phyloP scores from a whole-genome alignment of 495 filamentous ascomycete species.

The Bathelium albidoporum region DNA sequence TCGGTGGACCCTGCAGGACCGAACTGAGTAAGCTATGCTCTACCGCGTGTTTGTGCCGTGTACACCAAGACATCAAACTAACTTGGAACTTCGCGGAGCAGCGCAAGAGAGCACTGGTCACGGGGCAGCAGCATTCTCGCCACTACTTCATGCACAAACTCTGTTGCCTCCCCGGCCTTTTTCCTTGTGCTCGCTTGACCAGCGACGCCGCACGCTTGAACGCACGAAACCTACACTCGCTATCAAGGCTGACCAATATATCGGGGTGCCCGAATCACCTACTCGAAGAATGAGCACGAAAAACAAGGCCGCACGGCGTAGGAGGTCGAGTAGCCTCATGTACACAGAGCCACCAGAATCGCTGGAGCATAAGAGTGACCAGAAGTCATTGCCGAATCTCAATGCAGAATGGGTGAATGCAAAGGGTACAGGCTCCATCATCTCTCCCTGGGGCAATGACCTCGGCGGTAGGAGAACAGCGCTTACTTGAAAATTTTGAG shows the following conservation, averaged over 20 bases:
- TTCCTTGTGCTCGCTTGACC: background rate
- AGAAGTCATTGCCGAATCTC: slow-evolving; percentile 85
- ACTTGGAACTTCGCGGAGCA: background rate
- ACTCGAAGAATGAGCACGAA: slow-evolving; percentile 44
- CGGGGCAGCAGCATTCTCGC: too few species aligned
- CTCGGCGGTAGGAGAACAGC: background rate
- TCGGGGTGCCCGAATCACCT: slow-evolving; percentile 41
- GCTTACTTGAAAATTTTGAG: slow-evolving; percentile 1
- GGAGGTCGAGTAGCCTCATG: slow-evolving; percentile 89
- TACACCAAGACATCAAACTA: background rate
- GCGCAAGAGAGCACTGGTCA: background rate
- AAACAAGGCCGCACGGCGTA: slow-evolving; percentile 57
- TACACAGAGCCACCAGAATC: slow-evolving; percentile 92
- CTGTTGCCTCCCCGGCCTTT: background rate
- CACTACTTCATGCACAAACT: too few species aligned
- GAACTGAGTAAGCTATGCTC: background rate
- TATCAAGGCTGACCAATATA: slow-evolving; percentile 56
- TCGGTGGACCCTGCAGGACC: background rate
- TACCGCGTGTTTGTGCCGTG: background rate
- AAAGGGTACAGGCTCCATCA: slow-evolving; percentile 57
- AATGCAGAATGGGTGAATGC: slow-evolving; percentile 99
- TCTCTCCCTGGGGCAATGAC: background rate
- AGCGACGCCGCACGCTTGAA: slow-evolving; percentile 57
- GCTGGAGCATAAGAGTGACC: slow-evolving; percentile 90
- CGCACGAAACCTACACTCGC: slow-evolving; percentile 68